These are phyloP conservation scores for Ceratobasidium sp. DNA, from an alignment of 1,284 basidiomycete genomes.

Conservation along the genomic window DNA sequence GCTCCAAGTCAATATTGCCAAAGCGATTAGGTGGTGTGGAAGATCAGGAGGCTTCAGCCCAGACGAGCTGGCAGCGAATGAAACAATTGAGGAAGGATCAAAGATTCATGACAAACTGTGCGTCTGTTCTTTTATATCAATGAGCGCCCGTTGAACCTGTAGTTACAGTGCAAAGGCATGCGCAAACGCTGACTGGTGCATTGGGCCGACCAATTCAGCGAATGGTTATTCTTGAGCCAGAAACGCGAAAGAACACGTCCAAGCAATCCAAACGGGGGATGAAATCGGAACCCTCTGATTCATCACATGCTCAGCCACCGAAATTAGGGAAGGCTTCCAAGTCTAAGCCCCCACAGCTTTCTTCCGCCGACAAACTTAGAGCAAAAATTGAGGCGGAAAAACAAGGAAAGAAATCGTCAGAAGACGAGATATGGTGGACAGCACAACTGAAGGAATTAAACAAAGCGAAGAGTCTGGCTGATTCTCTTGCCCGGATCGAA, in stretches of 20 bases:
- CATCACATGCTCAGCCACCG: neutral
- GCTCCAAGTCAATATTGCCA: conserved; percentile 63
- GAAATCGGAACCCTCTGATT: conserved; percentile 27
- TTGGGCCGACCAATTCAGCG: conserved; percentile 63
- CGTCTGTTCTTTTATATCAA: neutral
- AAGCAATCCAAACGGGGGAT: conserved; percentile 39
- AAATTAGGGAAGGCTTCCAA: neutral
- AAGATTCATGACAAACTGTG: conserved; percentile 61
- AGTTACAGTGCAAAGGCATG: conserved; percentile 62
- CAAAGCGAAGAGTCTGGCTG: conserved; percentile 49
- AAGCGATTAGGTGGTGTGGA: conserved; percentile 64
- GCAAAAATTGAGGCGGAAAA: conserved; percentile 62
- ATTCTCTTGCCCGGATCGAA: conserved; percentile 53
- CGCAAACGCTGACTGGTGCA: conserved; percentile 71
- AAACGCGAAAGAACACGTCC: too few relatives aligned
- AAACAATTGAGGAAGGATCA: conserved; percentile 62
- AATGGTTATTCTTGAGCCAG: conserved; percentile 61
- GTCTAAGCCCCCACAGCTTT: conserved; percentile 43
- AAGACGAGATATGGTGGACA: conserved; percentile 62
- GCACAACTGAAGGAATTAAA: conserved; percentile 57
- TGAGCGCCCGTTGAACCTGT: neutral
- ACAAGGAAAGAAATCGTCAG: conserved; percentile 55
- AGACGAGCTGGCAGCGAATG: conserved; percentile 55
- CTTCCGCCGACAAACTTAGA: conserved; percentile 55
- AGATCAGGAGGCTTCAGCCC: conserved; percentile 37